Base-by-base conservation (phyloP, 2,329 filamentous ascomycete genomes). In the Pseudogymnoascus sp. region DNA sequence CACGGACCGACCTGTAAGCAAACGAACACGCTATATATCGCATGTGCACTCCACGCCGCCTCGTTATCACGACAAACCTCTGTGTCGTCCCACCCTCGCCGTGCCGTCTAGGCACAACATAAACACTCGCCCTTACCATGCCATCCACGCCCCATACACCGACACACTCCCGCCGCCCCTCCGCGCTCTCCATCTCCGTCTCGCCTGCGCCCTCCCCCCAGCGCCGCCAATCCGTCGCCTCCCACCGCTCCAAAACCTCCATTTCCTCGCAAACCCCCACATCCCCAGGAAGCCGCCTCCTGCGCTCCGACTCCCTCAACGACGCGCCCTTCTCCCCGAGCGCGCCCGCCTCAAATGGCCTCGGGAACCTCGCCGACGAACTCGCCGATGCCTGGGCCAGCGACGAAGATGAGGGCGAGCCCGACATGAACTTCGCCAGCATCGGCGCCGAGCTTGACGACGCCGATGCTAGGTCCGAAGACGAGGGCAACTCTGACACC, bases 351-450 rank as follows among this genome's bases (percentile, higher is more conserved):
- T 77, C 76, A 56, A 84, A 84, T 65, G 87, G 88, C 7, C 78
- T 91, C 66, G 90, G 90, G 33, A 93, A 91, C 69, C 75, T 95
- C 59, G 90, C 90, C 1, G 90, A 93, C 74, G 90, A 95, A 75
- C 78, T 95, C 59, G 90, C 88, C 1, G 89, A 89, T 70, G 86
- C 87, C 3, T 85, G 89, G 73, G 85, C 83, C 46, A 86, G 85
- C 35, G 88, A 85, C 7, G 84, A 83, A 63, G 86, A 84, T 42
- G 85, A 86, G 40, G 80, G 78, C n/a, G 78, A 80, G 31, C 75
- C 76, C 5, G 76, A 75, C 62, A 76, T 78, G 71, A 75, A 72
- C 66, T 72, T 78, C 33, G 53, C 53, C 33, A 59, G 53, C 26
- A 33, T 23, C 33, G 53, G 53, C 33, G 29, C 29, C 29, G 70